These are phyloP conservation scores for Claviceps monticola DNA, from an alignment of 2,329 filamentous ascomycete species.

Conservation along the genomic window DNA sequence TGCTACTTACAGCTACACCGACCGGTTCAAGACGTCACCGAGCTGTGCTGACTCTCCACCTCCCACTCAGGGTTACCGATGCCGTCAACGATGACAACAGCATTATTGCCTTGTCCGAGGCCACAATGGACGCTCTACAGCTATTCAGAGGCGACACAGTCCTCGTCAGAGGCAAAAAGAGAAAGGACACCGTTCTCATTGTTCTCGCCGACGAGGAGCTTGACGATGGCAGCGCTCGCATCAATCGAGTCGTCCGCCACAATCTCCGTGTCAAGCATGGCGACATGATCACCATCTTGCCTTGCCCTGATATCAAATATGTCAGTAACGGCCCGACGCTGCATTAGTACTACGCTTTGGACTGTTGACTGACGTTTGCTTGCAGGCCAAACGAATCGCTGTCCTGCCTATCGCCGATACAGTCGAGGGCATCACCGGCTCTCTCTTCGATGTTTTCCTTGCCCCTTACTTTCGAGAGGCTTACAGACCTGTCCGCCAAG, in stretches of 20 bases:
- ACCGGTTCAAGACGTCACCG: not conserved
- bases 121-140: slow-evolving; percentile 96
- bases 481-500: slow-evolving; percentile 92
- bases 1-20: slow-evolving; percentile 3
- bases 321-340: slow-evolving; percentile 39
- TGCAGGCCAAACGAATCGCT: slow-evolving; percentile 91
- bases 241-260: slow-evolving; percentile 97
- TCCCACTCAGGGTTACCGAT: slow-evolving; percentile 74
- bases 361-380: slow-evolving; percentile 6
- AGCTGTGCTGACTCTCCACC: not conserved
- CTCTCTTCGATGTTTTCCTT: slow-evolving; percentile 97
- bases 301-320: slow-evolving; percentile 99
- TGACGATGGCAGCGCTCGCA: slow-evolving; percentile 89
- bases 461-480: slow-evolving; percentile 99
- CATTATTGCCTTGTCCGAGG: slow-evolving; percentile 94
- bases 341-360: no score
- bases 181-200: slow-evolving; percentile 96
- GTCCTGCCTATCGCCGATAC: slow-evolving; percentile 97
- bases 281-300: slow-evolving; percentile 92
- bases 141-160: slow-evolving; percentile 98
- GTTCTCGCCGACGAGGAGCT: slow-evolving; percentile 95
- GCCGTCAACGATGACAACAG: slow-evolving; percentile 99
- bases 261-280: slow-evolving; percentile 98
- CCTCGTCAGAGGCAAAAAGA: slow-evolving; percentile 97
- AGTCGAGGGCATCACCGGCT: slow-evolving; percentile 92